Evolutionary conservation across 2,329 filamentous ascomycete species (phyloP).

Genomic region (Trichophyton verrucosum): DNA sequence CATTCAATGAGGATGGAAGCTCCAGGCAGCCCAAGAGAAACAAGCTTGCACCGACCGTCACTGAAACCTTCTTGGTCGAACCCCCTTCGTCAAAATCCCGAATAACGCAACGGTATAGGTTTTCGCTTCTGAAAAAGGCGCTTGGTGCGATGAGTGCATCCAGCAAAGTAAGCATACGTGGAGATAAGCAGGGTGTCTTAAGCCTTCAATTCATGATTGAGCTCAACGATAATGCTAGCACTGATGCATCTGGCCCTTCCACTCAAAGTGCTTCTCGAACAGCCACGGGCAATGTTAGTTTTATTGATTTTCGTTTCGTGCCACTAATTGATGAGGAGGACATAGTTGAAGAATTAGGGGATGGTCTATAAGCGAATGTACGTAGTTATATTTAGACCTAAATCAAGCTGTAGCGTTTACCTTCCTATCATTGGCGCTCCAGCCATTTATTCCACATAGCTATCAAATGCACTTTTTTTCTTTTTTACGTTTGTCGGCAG

Average conservation of each 20-base stretch:
- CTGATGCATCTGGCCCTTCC: slow-evolving; percentile 14
- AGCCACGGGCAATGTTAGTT: slow-evolving; percentile 26
- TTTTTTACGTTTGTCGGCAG: too few species aligned
- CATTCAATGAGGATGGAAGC: slow-evolving; percentile 27
- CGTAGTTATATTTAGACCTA: too few species aligned
- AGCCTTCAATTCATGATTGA: slow-evolving; percentile 96
- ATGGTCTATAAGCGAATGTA: not conserved
- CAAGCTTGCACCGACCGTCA: slow-evolving; percentile 32
- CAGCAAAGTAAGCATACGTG: slow-evolving; percentile 80
- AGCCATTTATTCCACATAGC: not conserved
- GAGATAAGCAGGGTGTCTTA: slow-evolving; percentile 78
- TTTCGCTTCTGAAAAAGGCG: slow-evolving; percentile 72
- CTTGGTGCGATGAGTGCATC: slow-evolving; percentile 85
- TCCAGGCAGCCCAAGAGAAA: slow-evolving; percentile 23
- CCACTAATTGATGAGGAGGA: slow-evolving; percentile 33
- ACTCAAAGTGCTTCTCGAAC: slow-evolving; percentile 14
- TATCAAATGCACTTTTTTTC: too few species aligned
- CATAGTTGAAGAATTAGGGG: slow-evolving; percentile 15
- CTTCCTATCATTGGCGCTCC: not conserved
- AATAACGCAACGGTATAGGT: slow-evolving; percentile 72
- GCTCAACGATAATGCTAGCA: slow-evolving; percentile 47
- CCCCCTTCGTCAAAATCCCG: slow-evolving; percentile 47
- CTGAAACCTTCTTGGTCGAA: slow-evolving; percentile 43
- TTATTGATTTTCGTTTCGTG: slow-evolving; percentile 38
- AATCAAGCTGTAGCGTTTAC: not conserved